Base-by-base conservation (phyloP, 148 eudicot genomes). In the Heliamphora exappendiculata region DNA sequence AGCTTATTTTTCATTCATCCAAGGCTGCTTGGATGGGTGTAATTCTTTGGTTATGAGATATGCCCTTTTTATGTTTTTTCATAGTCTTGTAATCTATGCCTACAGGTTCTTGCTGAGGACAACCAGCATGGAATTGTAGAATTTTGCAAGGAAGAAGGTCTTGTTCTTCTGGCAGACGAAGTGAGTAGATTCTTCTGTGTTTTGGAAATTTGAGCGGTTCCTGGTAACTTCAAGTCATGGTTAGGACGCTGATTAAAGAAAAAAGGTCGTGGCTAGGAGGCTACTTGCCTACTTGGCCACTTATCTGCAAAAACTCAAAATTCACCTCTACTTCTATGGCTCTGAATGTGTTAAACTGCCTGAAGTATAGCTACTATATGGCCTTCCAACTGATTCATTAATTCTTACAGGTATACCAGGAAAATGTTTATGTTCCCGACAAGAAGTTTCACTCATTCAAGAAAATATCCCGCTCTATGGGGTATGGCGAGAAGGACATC, bases 161-260 rank as follows among this genome's bases (percentile, higher is more conserved):
- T 95, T 41, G 94, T 95, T 76, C 99, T 95, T 81, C 81, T 93
- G 67, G 98, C 98, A 37, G 99, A 95, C 79, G 99, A 93, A 90
- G 99, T 93, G 75, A 81, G 86, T 78, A 59, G 22, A 72, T 50
- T 73, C 29, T n/a, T 24, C n/a, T 42, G 41, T 42, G 26, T 57
- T 16, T 7, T 33, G 55, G 34, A 75, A 37, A 41, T 57, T 79
- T 79, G 45, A 54, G 24, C 73, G 65, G 19, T 41, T 34, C 59
- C 57, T 66, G 4, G 57, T 69, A 33, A 39, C 50, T 31, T n/a
- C 34, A 49, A 34, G 44, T 69, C 57, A 39, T 1, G 54, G 45
- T 57, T 58, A 19, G n/a, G n/a, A n/a, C n/a, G n/a, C n/a, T n/a
- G n/a, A n/a, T n/a, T n/a, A n/a, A n/a, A n/a, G n/a, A n/a, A n/a